Base-by-base conservation (phyloP, 768 basidiomycete genomes). In the Nidularia sp. region DNA sequence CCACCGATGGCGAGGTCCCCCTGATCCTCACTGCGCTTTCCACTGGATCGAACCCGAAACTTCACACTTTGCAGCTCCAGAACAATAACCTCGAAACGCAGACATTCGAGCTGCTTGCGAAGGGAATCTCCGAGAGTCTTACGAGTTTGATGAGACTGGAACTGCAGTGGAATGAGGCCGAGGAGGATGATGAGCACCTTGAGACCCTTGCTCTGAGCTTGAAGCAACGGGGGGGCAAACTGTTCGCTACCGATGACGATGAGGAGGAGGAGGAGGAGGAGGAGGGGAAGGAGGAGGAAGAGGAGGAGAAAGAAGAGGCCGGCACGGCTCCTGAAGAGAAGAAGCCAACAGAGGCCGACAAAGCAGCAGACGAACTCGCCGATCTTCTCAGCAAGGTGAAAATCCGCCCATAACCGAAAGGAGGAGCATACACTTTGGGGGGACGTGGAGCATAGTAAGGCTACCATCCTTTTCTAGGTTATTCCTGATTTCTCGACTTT, bases 131-230 rank as follows among this genome's bases (percentile, higher is more conserved):
- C 18, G 71, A 75, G 41, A 81, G 84, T 41, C 66, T 94, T 45
- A 67, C 72, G 25, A 69, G 69, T 36, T 67, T 99, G 43, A 84
- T 71, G 70, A 73, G 67, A 50, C 68, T 98, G 49, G 96, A 98
- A 66, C 62, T 98, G 53, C 94, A 96, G 62, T 93, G 90, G 72
- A 98, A 95, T 60, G 94, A 95, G 9, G 77, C 83, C 53, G 88
- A 92, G 44, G 91, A 90, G 49, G 85, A 87, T 31, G 84, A 84
- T 46, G 86, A 84, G 55, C 69, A 78, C 57, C 58, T 89, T 13
- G 76, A 79, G 52, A 71, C 77, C 46, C 67, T 92, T 49, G 68
- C 66, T 9, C 65, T 76, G 45, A 73, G 78, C 50, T 67, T 91
- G 62, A 83, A 79, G 63, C 75, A 75, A 52, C 79, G 87, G 31